Evolutionary conservation across 331 rosid genomes (phyloP).

Genomic region (Saraca asoca): DNA sequence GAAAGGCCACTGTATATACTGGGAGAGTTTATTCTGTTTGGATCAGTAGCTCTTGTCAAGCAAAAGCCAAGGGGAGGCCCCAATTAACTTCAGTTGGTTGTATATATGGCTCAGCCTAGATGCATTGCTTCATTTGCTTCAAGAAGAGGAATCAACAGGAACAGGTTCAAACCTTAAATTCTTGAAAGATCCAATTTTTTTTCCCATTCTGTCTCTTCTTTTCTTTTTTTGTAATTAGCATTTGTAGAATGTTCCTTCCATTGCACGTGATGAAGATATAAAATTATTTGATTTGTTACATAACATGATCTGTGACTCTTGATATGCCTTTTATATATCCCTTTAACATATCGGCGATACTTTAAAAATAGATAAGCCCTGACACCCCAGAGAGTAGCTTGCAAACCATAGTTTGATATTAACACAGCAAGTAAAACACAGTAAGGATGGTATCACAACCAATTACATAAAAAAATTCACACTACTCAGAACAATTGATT

Average conservation of each 20-base stretch:
- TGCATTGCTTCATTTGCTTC: slow-evolving; percentile 25
- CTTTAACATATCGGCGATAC: background rate
- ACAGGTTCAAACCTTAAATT: slow-evolving; percentile 43
- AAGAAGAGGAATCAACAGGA: slow-evolving; percentile 29
- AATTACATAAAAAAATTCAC: too few relatives aligned
- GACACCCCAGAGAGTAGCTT: background rate
- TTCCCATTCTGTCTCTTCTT: slow-evolving; percentile 34
- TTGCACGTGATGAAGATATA: slow-evolving; percentile 22
- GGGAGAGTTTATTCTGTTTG: slow-evolving; percentile 26
- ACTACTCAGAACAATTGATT: too few relatives aligned
- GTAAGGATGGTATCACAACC: too few relatives aligned
- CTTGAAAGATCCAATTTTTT: slow-evolving; percentile 37
- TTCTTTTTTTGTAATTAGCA: slow-evolving; percentile 33
- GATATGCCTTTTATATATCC: slow-evolving; percentile 15
- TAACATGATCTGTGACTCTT: slow-evolving; percentile 1
- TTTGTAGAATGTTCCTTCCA: slow-evolving; percentile 32
- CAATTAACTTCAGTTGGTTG: slow-evolving; percentile 27
- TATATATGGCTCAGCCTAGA: slow-evolving; percentile 28
- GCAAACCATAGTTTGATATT: too few relatives aligned
- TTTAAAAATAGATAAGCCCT: too few relatives aligned
- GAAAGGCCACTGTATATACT: slow-evolving; percentile 41
- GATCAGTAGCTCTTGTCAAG: slow-evolving; percentile 32
- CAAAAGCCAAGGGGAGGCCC: slow-evolving; percentile 28
- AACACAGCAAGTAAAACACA: too few relatives aligned
- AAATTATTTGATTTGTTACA: slow-evolving; percentile 28